Evolutionary conservation across 2,329 filamentous ascomycete species (phyloP).

Genomic region (Colletotrichum sp.): DNA sequence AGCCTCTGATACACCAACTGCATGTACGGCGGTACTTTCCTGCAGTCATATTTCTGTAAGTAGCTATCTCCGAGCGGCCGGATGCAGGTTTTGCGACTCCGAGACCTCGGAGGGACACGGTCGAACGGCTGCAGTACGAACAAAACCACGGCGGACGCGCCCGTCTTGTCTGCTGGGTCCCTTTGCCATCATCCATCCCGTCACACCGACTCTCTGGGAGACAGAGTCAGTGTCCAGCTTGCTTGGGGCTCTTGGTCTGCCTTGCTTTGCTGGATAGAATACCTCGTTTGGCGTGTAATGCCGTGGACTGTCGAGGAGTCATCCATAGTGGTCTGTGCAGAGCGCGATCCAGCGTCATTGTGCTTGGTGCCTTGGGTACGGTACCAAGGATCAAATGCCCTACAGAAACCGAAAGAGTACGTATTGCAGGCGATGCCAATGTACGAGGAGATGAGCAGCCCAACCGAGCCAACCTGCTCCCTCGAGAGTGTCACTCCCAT

Average conservation of each 20-base stretch:
- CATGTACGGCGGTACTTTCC: constrained; percentile 2
- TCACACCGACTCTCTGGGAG: background rate
- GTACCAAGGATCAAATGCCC: background rate
- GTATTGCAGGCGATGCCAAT: background rate
- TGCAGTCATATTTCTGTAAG: constrained; percentile 19
- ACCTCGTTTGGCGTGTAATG: background rate
- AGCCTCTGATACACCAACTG: constrained; percentile 16
- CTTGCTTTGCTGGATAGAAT: background rate
- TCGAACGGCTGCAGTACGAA: constrained; percentile 8
- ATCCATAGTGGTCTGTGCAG: background rate
- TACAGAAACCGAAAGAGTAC: background rate
- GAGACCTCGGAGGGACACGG: constrained; percentile 5
- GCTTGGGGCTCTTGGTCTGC: background rate
- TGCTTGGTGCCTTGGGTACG: background rate
- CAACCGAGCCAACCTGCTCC: constrained; percentile 1
- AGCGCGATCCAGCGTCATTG: background rate
- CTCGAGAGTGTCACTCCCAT: background rate
- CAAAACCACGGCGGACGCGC: background rate
- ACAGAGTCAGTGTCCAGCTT: background rate
- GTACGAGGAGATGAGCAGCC: background rate
- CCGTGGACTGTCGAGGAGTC: background rate
- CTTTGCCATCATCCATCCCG: background rate
- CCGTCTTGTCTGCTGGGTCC: background rate
- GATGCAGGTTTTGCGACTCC: constrained; percentile 20
- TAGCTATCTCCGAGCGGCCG: constrained; percentile 22